Evolutionary conservation across 805 yeast species (phyloP).

Genomic region (Ascoidea tarda): DNA sequence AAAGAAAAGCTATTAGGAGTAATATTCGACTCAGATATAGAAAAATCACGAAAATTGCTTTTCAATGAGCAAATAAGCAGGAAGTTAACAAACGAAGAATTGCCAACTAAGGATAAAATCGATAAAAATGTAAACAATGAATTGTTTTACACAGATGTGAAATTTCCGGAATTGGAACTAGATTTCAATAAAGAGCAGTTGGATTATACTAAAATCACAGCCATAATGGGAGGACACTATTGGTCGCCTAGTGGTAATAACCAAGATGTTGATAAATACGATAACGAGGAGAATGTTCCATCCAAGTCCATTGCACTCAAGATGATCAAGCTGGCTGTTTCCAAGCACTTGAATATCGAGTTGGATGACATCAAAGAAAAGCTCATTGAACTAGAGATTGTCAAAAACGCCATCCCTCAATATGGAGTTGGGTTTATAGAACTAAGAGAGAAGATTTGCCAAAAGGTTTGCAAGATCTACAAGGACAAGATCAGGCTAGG

Average conservation of each 20-base stretch:
- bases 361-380: constrained; percentile 16
- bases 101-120: too few species aligned
- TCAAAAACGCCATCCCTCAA: constrained; percentile 63
- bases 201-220: constrained; percentile 58
- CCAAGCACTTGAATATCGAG: constrained; percentile 23
- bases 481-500: constrained; percentile 38
- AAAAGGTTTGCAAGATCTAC: constrained; percentile 21
- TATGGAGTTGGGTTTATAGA: constrained; percentile 56
- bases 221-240: constrained; percentile 83
- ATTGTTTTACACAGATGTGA: not conserved
- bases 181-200: constrained; percentile 7
- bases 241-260: constrained; percentile 20
- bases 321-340: constrained; percentile 24
- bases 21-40: constrained; percentile 81
- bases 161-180: constrained; percentile 3
- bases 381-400: constrained; percentile 24
- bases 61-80: constrained; percentile 8
- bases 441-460: constrained; percentile 21
- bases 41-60: constrained; percentile 31
- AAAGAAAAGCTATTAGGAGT: constrained; percentile 62
- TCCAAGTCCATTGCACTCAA: constrained; percentile 13
- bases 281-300: not conserved
- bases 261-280: not conserved
- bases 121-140: not conserved
- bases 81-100: constrained; percentile 4